Base-by-base conservation (phyloP, 495 filamentous ascomycete genomes). In the Talaromyces borbonicus region DNA sequence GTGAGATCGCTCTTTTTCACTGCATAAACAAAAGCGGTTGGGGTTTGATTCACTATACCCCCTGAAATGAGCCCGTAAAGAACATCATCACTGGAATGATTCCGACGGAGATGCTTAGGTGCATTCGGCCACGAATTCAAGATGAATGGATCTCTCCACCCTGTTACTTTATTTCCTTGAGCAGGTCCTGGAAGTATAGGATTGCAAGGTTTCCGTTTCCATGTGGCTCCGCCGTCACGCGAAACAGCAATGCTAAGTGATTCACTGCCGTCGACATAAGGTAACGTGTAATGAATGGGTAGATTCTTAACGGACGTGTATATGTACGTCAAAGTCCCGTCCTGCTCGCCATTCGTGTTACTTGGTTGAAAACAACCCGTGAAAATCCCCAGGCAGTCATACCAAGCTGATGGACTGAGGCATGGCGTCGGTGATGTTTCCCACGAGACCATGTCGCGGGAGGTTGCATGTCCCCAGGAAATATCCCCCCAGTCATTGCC, bases 131-230 rank as follows among this genome's bases (percentile, higher is more conserved):
- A 33, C 68, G 67, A 78, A 1, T 55, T 53, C 25, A 59, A 58
- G 27, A 77, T 51, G 49, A 66, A 76, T 0, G 77, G 76, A 48
- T 80, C 77, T 19, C 77, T 56, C 67, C 71, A 79, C 4, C 70
- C 74, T 1, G 74, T 78, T 23, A 79, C 63, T 20, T 68, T 62
- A 47, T 68, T 57, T 19, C 61, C 55, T 22, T 54, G 46, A 37
- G 76, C 73, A 1, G 73, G 67, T 0, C 59, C 54, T 3, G 55
- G 19, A 38, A 80, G 60, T 14, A 78, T 52, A 0, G 77, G 74
- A 43, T 80, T 80, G 22, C 62, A 62, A 11, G 53, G 52, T 33
- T 69, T 61, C 14, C 74, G 63, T 38, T 68, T 38, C 66, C 72
- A 80, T 5, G 68, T 78, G 41, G 47, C 43, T 1, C 73, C 77